Evolutionary conservation across 345 rosid species (phyloP), one percentile per base, ranked within the genome.

Genomic region (Dimocarpus longan): DNA sequence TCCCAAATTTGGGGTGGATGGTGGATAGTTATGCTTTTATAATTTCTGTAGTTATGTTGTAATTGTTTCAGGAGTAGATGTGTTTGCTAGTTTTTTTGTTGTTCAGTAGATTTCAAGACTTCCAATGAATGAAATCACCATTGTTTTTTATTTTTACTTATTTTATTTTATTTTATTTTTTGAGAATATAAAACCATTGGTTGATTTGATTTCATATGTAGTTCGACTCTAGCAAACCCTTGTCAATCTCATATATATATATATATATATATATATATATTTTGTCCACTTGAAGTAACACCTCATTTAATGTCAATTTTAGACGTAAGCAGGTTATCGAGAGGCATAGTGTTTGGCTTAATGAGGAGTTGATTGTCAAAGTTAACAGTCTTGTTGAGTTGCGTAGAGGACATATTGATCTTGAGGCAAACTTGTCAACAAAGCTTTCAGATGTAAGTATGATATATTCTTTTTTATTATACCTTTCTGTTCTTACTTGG

Each of bases 331-430:
- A 95, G 98, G 99, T 96, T 77, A 81, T 88, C 56, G 92, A 91
- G 83, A 90, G 93, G 83, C 99, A 96, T 82, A 94, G 93, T 82
- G 70, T 79, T n/a, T 96, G 99, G 99, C 91, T 96, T 73, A 91
- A 96, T 75, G 94, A 94, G 44, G 98, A 96, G 89, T 79, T 96
- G 86, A 90, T 90, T 15, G 75, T 87, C 75, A 96, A 96, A 86
- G 91, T 85, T 44, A 93, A 89, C 60, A 85, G 86, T 78, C 88
- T 90, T 52, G 77, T 84, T 54, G 90, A 91, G 77, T 77, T 90
- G 76, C 97, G 95, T 60, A 88, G 88, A 85, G 78, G 79, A 78
- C 91, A 88, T 59, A 79, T 92, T 48, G 91, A 94, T 84, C 86
- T 89, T 52, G 93, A 96, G 82, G 91, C 95, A 54, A 93, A 94